A percentile compares a stretch with the other conserved stretches of the same genome.
Evolutionary conservation across 2,329 filamentous ascomycete species (phyloP).

Genomic region (Ceratocystiopsis brevicomis): DNA sequence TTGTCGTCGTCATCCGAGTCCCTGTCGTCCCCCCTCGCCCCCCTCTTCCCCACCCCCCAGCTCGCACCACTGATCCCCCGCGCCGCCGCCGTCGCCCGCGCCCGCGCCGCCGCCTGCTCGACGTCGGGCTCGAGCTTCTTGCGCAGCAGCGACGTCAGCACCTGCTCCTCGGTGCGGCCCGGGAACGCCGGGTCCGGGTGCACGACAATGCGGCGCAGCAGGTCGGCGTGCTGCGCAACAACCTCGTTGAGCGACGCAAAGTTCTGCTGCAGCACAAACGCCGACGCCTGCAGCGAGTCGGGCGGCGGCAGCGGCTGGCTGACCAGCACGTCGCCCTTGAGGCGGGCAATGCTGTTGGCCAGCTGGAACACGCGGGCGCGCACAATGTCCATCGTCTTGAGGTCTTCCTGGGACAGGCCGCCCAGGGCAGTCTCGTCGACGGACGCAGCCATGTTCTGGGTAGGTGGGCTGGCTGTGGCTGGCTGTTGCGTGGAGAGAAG

Average conservation of each 20-base stretch:
- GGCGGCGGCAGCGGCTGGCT: slow-evolving; percentile 48
- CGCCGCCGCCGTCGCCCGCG: slow-evolving; percentile 27
- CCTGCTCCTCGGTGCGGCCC: slow-evolving; percentile 44
- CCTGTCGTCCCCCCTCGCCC: slow-evolving; percentile 16
- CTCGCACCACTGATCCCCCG: slow-evolving; percentile 15
- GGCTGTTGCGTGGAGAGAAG: neutral
- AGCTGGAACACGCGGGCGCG: slow-evolving; percentile 50
- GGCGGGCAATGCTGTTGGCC: slow-evolving; percentile 45
- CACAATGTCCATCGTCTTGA: slow-evolving; percentile 52
- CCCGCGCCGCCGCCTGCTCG: slow-evolving; percentile 52
- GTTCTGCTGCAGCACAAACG: slow-evolving; percentile 52
- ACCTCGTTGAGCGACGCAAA: slow-evolving; percentile 47
- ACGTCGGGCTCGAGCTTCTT: slow-evolving; percentile 70
- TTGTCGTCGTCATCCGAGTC: slow-evolving; percentile 20
- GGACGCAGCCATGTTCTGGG: slow-evolving; percentile 1
- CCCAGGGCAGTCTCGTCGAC: slow-evolving; percentile 18
- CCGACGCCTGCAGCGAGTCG: slow-evolving; percentile 54
- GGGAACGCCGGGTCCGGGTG: slow-evolving; percentile 63
- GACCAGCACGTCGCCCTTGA: slow-evolving; percentile 40
- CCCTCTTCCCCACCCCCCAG: slow-evolving; percentile 10
- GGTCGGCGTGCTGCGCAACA: slow-evolving; percentile 43
- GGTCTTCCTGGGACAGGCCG: slow-evolving; percentile 35
- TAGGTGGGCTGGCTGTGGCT: neutral
- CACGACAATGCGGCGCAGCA: slow-evolving; percentile 51
- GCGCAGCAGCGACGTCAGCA: slow-evolving; percentile 52